A percentile compares a stretch with the other conserved stretches of the same genome.
phyloP scores from a whole-genome alignment of 148 eudicot species.

The Vaccinium myrtillus region DNA sequence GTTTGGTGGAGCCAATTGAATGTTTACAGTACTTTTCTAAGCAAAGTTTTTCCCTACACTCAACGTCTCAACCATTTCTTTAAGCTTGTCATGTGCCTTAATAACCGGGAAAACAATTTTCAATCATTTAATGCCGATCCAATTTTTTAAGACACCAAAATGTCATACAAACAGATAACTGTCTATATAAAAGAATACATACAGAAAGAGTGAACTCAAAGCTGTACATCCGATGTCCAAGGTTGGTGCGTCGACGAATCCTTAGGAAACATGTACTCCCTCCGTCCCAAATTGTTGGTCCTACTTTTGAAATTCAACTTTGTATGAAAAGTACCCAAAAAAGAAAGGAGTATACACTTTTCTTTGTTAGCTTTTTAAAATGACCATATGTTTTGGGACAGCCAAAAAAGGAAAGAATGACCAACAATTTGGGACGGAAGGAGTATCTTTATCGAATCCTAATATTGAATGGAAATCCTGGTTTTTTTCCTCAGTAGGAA shows the following conservation, averaged over 20 bases:
- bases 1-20: slow-evolving; percentile 22
- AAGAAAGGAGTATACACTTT: too few species aligned
- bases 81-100: not conserved
- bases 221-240: not conserved
- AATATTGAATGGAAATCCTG: too few species aligned
- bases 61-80: not conserved
- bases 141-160: not conserved
- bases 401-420: too few species aligned
- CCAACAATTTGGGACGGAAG: too few species aligned
- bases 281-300: too few species aligned
- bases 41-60: not conserved
- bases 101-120: not conserved
- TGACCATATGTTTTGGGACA: too few species aligned
- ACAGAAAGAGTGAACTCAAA: not conserved
- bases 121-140: not conserved
- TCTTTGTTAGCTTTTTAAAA: too few species aligned
- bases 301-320: too few species aligned
- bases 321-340: too few species aligned
- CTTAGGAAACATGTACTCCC: not conserved
- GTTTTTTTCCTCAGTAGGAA: too few species aligned
- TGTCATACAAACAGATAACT: not conserved
- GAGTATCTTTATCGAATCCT: too few species aligned
- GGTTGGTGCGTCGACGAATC: not conserved
- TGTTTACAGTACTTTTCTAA: not conserved
- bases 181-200: not conserved